These are phyloP conservation scores for Penicillium bialowiezense DNA, from an alignment of 495 filamentous ascomycete species.

Conservation along the genomic window DNA sequence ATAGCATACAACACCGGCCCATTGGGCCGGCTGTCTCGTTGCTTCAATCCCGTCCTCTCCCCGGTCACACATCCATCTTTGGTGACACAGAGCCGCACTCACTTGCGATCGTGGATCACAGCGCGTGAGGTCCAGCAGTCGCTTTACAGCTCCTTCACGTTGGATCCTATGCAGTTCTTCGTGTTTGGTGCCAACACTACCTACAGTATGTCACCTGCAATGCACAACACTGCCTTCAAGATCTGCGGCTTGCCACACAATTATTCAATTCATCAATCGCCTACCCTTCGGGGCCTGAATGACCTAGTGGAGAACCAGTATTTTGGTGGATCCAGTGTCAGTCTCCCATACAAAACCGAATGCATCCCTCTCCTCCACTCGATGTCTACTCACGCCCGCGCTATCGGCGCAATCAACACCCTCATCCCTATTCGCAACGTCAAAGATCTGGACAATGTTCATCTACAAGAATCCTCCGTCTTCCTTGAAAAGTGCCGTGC, in stretches of 20 bases:
- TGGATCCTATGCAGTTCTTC: conserved; percentile 49
- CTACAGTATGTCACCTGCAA: conserved; percentile 44
- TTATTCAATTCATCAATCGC: conserved; percentile 65
- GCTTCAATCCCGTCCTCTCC: conserved; percentile 62
- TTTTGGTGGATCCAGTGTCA: conserved; percentile 74
- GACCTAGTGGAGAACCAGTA: conserved; percentile 59
- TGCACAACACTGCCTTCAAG: conserved; percentile 74
- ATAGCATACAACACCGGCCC: conserved; percentile 71
- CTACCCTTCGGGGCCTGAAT: conserved; percentile 62
- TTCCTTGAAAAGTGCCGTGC: conserved; percentile 59
- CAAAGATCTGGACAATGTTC: conserved; percentile 40
- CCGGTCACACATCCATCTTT: conserved; percentile 50
- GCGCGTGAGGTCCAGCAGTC: conserved; percentile 38
- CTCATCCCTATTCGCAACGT: conserved; percentile 66
- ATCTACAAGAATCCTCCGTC: conserved; percentile 35
- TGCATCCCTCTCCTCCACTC: conserved; percentile 66
- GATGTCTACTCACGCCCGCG: conserved; percentile 69
- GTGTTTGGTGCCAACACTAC: conserved; percentile 44
- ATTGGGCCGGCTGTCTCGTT: conserved; percentile 60
- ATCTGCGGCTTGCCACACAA: conserved; percentile 69
- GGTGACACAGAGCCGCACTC: conserved; percentile 15
- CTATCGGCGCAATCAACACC: conserved; percentile 78
- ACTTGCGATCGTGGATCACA: conserved; percentile 41
- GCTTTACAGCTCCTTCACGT: conserved; percentile 52
- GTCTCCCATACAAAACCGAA: conserved; percentile 72